Evolutionary conservation across 495 filamentous ascomycete species (phyloP).

Genomic region (Aspergillus haitiensis): DNA sequence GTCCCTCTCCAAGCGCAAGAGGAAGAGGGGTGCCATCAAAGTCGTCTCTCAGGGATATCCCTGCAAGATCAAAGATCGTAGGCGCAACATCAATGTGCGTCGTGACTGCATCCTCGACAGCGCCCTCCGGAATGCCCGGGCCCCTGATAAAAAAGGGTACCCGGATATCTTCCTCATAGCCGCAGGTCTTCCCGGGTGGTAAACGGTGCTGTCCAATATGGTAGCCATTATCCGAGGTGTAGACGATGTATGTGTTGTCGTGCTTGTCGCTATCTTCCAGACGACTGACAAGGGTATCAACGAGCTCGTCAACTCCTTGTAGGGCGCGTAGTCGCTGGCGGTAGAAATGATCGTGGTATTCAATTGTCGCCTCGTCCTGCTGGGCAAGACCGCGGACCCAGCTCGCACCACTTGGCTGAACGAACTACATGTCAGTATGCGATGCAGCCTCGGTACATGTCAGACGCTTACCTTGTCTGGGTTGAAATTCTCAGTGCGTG

Average conservation of each 20-base stretch:
- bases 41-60: constrained; percentile 47
- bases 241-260: constrained; percentile 71
- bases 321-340: constrained; percentile 61
- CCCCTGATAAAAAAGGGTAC: constrained; percentile 65
- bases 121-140: constrained; percentile 51
- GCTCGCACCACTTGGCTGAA: constrained; percentile 60
- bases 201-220: constrained; percentile 74
- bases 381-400: constrained; percentile 59
- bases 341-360: constrained; percentile 69
- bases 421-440: constrained; percentile 54
- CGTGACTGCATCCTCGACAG: constrained; percentile 56
- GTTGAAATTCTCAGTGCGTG: constrained; percentile 42
- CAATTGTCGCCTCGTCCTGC: constrained; percentile 55
- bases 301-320: constrained; percentile 69
- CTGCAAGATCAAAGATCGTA: constrained; percentile 57
- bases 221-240: constrained; percentile 73
- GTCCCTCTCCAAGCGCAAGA: constrained; percentile 20
- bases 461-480: constrained; percentile 44
- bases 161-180: constrained; percentile 73
- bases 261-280: constrained; percentile 54
- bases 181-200: constrained; percentile 69
- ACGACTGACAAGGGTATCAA: constrained; percentile 55
- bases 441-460: constrained; percentile 40
- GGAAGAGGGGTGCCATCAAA: constrained; percentile 63
- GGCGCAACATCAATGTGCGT: constrained; percentile 70